Evolutionary conservation across 169 alveolate genomes (phyloP), one percentile per base, ranked within the genome.

Genomic region (Plasmodium gaboni): DNA sequence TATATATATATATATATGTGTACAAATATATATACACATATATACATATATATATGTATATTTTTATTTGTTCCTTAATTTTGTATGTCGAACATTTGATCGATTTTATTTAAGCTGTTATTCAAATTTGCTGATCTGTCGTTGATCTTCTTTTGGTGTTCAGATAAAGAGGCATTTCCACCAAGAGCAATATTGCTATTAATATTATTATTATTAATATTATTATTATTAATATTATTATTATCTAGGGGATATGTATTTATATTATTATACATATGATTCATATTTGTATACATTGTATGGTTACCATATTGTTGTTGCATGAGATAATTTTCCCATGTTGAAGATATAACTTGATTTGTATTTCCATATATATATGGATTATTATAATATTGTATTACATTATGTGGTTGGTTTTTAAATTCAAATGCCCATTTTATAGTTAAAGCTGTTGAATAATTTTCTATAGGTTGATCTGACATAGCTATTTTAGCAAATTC

Each of bases 401-500:
- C n/a, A 50, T 76, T 63, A 19, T 26, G 57, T 2, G 89, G 61
- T 1, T 69, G 48, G 17, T 80, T 88, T 88, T 90, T 91, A 70
- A 93, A 67, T 44, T 93, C 96, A 28, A 88, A 94, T 3, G 99
- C 99, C 99, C 99, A 99, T 65, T 96, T 97, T 24, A 98, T 98
- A 59, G 94, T 92, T 8, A 99, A 97, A 51, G 98, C 99, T 0
- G 94, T 91, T 48, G 95, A 92, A 22, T 97, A 97, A 48, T 93
- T 96, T 28, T 95, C 98, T 51, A 98, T 73, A 1, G 98, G 96
- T 74, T 98, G 99, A 67, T 98, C 98, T 46, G 97, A 96, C 99
- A 99, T 98, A 0, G 99, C 99, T 76, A 98, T 99, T 91, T 98
- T 99, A 0, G 99, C 99, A 90, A 98, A 98, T 94, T 99, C 99